Base-by-base conservation (phyloP, 2,329 filamentous ascomycete species). In the Clonostachys solani region DNA sequence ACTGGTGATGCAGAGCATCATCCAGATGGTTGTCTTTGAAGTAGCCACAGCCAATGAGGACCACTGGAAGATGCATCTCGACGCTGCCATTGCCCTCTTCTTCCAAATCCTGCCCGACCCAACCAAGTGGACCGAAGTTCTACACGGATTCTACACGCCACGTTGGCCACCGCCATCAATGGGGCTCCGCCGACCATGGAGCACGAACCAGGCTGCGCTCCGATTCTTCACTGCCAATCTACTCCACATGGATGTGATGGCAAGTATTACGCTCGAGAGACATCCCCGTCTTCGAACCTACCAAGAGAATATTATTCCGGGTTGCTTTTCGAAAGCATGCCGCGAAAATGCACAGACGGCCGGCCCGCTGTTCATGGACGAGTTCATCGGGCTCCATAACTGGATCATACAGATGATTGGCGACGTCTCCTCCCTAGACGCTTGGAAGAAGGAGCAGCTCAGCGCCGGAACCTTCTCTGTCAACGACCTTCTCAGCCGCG, bases 351-450 rank as follows among this genome's bases (percentile, higher is more conserved):
- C 57, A 10, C 52, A 54, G 12, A 47, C 54, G 12, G 54, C 57
- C 1, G 59, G 61, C 1, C 61, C 60, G 2, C 60, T 75, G 37
- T 64, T 66, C 44, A 65, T 83, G 47, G 72, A 76, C 43, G 70
- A 75, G 33, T 73, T 80, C 43, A 61, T 78, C 38, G 81, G 81
- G 3, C 69, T 79, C 49, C 65, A 78, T 41, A 84, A 83, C 58
- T 80, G 78, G 77, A 72, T 73, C 1, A 53, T 84, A 42, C 61
- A 77, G 42, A 63, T 72, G n/a, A 70, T 86, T 40, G 74, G 73
- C 12, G 72, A 80, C 17, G 73, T 81, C 42, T 67, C 79, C 13
- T 59, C 68, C 1, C 66, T 86, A 7, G 72, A 79, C 45, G 67
- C 72, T 2, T 81, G 76, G 73, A 84, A 83, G 61, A 72, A 73